Percentiles rank a stretch among this genome's conserved stretches.
Conservation (phyloP, 2,329 filamentous ascomycete genomes). For the Alternaria hordeiaustralica region DNA sequence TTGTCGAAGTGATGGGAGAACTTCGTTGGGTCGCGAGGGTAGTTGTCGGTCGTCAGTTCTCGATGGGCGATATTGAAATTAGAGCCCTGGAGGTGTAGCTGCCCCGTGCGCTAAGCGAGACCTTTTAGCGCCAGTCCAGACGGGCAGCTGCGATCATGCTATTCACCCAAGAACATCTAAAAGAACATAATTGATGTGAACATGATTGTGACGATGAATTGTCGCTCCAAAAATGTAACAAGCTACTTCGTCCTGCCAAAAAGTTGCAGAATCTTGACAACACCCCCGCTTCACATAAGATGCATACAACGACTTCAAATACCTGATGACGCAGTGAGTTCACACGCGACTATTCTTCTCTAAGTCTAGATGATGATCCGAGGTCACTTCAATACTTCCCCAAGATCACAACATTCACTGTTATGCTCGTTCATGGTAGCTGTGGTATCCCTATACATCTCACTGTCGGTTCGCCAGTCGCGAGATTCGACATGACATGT, state of each 20-base stretch:
- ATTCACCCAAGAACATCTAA: neutral
- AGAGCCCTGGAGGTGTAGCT: constrained; percentile 7
- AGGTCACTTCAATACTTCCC: neutral
- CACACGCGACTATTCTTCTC: neutral
- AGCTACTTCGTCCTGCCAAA: no score
- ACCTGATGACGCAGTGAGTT: neutral
- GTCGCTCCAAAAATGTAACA: accelerated
- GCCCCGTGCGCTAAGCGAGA: constrained; percentile 13
- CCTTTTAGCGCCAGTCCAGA: constrained; percentile 11
- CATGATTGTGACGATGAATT: neutral
- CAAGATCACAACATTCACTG: neutral
- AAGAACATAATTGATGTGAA: neutral
- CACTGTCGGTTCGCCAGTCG: neutral
- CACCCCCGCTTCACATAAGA: neutral
- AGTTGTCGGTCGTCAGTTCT: constrained; percentile 34
- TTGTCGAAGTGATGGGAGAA: constrained; percentile 52
- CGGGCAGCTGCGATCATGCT: neutral
- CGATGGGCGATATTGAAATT: constrained; percentile 2
- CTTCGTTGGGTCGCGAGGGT: constrained; percentile 45
- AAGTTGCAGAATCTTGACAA: no score
- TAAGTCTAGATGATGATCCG: neutral
- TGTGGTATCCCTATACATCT: neutral
- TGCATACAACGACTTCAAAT: neutral
- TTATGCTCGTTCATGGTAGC: neutral
- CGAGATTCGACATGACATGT: neutral